Conservation (phyloP, 768 basidiomycete species). For the Panaeolus cyanescens region DNA sequence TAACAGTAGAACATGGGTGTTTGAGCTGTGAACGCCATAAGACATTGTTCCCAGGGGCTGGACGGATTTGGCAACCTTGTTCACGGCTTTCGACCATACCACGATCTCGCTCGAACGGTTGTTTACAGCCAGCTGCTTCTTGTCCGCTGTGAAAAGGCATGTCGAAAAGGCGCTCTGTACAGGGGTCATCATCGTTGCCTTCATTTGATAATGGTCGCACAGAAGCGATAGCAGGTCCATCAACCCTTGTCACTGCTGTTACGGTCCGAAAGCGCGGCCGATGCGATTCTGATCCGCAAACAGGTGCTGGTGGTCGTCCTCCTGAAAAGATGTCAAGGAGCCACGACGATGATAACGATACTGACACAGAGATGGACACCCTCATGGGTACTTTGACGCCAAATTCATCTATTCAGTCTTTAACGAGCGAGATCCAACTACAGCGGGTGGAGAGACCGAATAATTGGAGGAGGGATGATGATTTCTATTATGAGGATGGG, state of each 20-base stretch:
- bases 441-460: background rate
- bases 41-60: background rate
- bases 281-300: constrained; percentile 22
- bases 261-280: constrained; percentile 21
- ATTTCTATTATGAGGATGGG: constrained; percentile 68
- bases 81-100: background rate
- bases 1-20: background rate
- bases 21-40: background rate
- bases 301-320: constrained; percentile 8
- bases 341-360: constrained; percentile 17
- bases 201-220: background rate
- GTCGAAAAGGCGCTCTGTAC: background rate
- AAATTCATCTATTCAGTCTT: background rate
- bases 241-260: background rate
- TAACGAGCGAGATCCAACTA: background rate
- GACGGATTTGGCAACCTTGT: background rate
- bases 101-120: background rate
- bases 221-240: background rate
- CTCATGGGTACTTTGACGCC: constrained; percentile 3
- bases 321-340: constrained; percentile 21
- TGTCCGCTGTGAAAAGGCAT: background rate
- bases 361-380: constrained; percentile 17
- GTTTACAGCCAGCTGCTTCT: background rate
- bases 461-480: constrained; percentile 41
- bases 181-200: background rate